Evolutionary conservation across 108 stramenopile genomes (phyloP).

Genomic region (Bacterosira constricta): DNA sequence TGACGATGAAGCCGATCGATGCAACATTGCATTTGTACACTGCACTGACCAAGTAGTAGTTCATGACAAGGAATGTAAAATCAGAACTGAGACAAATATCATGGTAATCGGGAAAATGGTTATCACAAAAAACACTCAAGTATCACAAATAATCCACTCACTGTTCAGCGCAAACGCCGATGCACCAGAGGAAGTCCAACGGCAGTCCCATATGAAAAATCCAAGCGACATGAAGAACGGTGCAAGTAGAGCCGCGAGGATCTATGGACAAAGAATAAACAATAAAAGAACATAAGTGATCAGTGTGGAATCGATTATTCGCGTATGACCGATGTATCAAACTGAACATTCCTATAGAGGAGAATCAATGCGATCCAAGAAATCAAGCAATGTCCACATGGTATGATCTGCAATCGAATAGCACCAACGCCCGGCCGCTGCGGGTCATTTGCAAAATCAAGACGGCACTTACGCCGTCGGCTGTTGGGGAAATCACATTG

Average conservation of each 20-base stretch:
- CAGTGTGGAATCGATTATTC: background rate
- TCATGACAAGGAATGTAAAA: too few relatives aligned
- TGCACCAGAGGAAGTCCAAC: constrained; percentile 60
- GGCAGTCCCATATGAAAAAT: constrained; percentile 79
- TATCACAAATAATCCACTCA: constrained; percentile 3
- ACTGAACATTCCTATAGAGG: too few relatives aligned
- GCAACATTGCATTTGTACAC: constrained; percentile 86
- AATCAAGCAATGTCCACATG: too few relatives aligned
- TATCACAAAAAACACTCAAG: too few relatives aligned
- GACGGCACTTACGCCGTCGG: constrained; percentile 20
- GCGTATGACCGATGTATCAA: too few relatives aligned
- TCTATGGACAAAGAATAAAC: background rate
- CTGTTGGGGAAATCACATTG: constrained; percentile 31
- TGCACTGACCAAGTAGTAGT: too few relatives aligned
- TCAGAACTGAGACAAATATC: too few relatives aligned
- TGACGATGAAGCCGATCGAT: constrained; percentile 61
- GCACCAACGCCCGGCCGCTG: too few relatives aligned
- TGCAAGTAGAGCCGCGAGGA: constrained; percentile 61
- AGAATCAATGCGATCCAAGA: too few relatives aligned
- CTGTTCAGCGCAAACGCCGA: constrained; percentile 80
- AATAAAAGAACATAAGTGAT: background rate
- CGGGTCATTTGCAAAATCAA: background rate
- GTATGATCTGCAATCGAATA: too few relatives aligned
- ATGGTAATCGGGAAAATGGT: too few relatives aligned
- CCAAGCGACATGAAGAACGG: constrained; percentile 76